Conservation (phyloP, 164 flowering plant species). For the Liquidambar formosana region DNA sequence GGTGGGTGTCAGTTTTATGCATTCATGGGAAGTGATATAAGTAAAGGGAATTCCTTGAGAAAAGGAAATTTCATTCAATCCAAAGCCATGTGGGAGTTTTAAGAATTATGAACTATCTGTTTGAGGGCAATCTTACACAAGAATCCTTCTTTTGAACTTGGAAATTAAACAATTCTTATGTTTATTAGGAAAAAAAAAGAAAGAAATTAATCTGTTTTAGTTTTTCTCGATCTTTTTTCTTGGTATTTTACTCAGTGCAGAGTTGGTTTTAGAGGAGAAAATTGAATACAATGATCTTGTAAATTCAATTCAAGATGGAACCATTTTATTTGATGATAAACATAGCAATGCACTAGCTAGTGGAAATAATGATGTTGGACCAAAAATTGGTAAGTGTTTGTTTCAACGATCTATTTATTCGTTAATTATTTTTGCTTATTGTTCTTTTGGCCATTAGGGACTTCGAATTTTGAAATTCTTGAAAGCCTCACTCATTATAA, state of each 20-base stretch:
- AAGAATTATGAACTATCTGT: neutral
- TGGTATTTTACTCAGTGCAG: constrained; percentile 58
- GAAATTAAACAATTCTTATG: neutral
- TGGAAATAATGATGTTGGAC: constrained; percentile 18
- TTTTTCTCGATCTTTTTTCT: neutral
- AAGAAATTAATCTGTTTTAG: neutral
- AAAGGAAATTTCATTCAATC: neutral
- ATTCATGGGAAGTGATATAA: neutral
- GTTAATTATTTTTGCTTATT: neutral
- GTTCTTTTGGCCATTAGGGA: neutral
- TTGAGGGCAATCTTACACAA: neutral
- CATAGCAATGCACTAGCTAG: constrained; percentile 11
- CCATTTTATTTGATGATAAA: constrained; percentile 12
- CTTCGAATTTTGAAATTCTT: too few species aligned
- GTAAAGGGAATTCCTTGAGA: neutral
- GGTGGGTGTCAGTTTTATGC: neutral
- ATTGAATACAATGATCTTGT: constrained; percentile 95
- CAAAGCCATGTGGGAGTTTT: neutral
- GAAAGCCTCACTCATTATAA: too few species aligned
- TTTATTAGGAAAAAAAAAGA: neutral
- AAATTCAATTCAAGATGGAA: constrained; percentile 36
- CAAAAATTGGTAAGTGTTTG: constrained; percentile 29
- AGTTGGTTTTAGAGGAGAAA: constrained; percentile 70
- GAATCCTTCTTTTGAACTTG: neutral
- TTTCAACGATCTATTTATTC: neutral